Evolutionary conservation across 176 grass and related monocot genomes (phyloP), one percentile per base, ranked within the genome.

Genomic region (Oryza glumipatula): DNA sequence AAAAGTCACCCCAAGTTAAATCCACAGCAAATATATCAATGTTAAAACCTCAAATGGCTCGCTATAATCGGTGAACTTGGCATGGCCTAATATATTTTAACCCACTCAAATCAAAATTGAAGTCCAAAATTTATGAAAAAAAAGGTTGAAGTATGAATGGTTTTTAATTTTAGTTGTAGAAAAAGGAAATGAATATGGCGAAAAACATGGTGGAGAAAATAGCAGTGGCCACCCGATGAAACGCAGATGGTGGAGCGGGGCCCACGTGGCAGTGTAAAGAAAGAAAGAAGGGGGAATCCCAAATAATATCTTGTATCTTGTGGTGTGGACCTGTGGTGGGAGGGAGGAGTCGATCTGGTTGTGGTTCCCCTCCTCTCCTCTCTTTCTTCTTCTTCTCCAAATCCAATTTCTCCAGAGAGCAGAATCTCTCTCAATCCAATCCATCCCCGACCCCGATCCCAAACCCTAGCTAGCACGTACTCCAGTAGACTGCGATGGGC

Each of bases 401-500:
- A 43, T 48, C 12, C 12, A 12, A 9, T 48, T 48, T 48, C 46
- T 14, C 10, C 36, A 38, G 35, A 38, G 35, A 36, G 30, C 38
- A 13, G 1, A 3, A 13, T 15, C 47, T 56, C 47, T 56, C 51
- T 19, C 16, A 0, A 5, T 52, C 49, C 54, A 22, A 61, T 61
- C 58, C 58, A 10, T 9, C 7, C 7, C 56, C 56, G 19, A 60
- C 1, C 19, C 21, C 58, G n/a, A 23, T 63, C 58, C 58, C 56
- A 60, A 63, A 63, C 58, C 58, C 54, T 58, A 58, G 19, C 2
- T 58, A 58, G 19, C 2, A 47, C 11, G 45, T 47, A 47, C 11
- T 51, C 39, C 39, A 51, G 43, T 10, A 44, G 43, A 44, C 16
- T 17, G 51, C 70, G 19, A 84, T 84, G 73, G 73, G 36, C 19